A percentile compares a stretch with the other conserved stretches of the same genome.
Evolutionary conservation across 441 rosid genomes (phyloP).

Genomic region (Pelargonium fulgidum): DNA sequence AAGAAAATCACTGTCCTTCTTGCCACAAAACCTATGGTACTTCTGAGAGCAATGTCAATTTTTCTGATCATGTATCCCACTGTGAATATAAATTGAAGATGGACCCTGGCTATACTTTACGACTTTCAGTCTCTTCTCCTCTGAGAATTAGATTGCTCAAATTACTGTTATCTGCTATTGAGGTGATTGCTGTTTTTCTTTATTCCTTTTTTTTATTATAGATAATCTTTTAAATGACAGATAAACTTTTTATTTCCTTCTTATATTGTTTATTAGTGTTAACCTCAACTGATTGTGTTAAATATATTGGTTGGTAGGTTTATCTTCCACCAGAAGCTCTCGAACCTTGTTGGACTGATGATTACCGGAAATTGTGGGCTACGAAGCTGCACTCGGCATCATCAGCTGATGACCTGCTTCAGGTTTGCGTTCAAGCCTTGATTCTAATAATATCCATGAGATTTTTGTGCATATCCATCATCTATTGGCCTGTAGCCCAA

Average conservation of each 20-base stretch:
- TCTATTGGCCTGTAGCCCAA: neutral
- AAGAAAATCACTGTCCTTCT: conserved; percentile 40
- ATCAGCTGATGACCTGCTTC: conserved; percentile 50
- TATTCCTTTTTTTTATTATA: neutral
- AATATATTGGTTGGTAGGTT: conserved; percentile 39
- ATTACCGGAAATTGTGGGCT: conserved; percentile 53
- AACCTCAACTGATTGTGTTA: conserved; percentile 12
- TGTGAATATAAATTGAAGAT: conserved; percentile 29
- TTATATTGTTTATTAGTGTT: neutral
- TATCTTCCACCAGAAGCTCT: conserved; percentile 61
- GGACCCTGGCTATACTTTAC: conserved; percentile 21
- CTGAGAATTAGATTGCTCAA: conserved; percentile 54
- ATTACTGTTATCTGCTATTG: conserved; percentile 48
- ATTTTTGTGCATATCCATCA: neutral
- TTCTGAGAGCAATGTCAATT: conserved; percentile 27
- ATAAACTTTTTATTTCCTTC: neutral
- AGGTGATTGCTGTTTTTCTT: conserved; percentile 35
- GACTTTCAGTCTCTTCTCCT: conserved; percentile 40
- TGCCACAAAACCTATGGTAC: conserved; percentile 37
- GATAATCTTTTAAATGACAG: neutral
- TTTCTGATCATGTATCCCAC: conserved; percentile 42
- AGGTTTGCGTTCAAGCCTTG: conserved; percentile 33
- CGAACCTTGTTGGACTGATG: conserved; percentile 52
- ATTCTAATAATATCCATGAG: neutral
- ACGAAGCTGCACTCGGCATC: conserved; percentile 45